phyloP scores from a whole-genome alignment of 768 basidiomycete genomes.

The Leccinum olivaceopallidum region DNA sequence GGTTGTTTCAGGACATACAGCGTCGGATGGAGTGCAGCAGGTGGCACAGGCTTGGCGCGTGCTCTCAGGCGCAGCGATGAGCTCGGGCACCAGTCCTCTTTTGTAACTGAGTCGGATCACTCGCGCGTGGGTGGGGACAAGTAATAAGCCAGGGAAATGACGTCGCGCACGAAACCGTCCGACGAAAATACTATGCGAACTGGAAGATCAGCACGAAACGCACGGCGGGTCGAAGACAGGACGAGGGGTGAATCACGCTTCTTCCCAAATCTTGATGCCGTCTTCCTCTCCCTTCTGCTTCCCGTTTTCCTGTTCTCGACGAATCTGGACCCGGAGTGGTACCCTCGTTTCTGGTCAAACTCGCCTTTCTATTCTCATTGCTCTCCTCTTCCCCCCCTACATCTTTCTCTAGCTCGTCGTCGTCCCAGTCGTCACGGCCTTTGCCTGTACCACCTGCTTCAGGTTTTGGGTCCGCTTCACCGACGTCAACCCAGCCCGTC shows the following conservation, averaged over 20 bases:
- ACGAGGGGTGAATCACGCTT: slow-evolving; percentile 52
- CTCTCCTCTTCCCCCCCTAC: too few relatives aligned
- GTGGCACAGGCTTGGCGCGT: slow-evolving; percentile 15
- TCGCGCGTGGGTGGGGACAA: too few relatives aligned
- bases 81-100: too few relatives aligned
- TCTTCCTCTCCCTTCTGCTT: background rate
- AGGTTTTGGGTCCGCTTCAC: background rate
- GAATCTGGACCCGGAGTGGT: background rate
- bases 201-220: slow-evolving; percentile 7
- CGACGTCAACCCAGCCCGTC: slow-evolving; percentile 3
- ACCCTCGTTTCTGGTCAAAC: too few relatives aligned
- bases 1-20: too few relatives aligned
- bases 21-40: too few relatives aligned
- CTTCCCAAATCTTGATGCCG: slow-evolving; percentile 50
- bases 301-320: background rate
- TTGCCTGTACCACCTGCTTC: background rate
- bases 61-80: too few relatives aligned
- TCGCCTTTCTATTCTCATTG: background rate
- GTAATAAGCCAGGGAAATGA: too few relatives aligned
- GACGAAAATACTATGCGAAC: background rate
- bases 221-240: background rate
- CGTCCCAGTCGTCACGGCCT: slow-evolving; percentile 58
- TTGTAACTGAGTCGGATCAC: too few relatives aligned
- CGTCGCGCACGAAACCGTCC: too few relatives aligned
- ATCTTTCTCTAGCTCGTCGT: slow-evolving; percentile 25